Evolutionary conservation across 331 rosid species (phyloP), one percentile per base, ranked within the genome.

Genomic region (Erythrophleum ivorense): DNA sequence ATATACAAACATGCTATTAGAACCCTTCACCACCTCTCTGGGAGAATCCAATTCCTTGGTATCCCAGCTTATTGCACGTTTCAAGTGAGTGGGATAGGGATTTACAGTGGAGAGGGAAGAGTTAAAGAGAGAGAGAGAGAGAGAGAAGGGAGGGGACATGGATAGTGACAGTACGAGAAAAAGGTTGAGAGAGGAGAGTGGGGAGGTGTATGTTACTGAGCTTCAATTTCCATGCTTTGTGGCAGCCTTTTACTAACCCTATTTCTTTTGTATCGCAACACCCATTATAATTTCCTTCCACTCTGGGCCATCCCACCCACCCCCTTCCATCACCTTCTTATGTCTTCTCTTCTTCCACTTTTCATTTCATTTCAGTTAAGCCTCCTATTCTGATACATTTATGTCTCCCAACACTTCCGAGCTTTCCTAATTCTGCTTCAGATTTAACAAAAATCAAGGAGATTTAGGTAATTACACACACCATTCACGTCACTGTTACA

Each of bases 211-310:
- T 60, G 67, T 60, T 60, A 8, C 50, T 54, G 0, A 53, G 4
- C 72, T 72, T 73, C 79, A 64, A 71, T 81, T 77, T 10, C 19
- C 21, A 71, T 64, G 67, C 69, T 73, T 85, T 78, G 63, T 85
- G 85, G 89, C 87, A 87, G 89, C 89, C 89, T 89, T 89, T 71
- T 57, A 57, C 38, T 50, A 16, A 40, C 36, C 41, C 57, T 46
- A 50, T 60, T 57, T 57, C 55, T 59, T 65, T 68, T 21, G 53
- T 14, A 52, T 10, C 38, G 0, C 67, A 71, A 54, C 40, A 64
- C 45, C 75, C 43, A 40, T 53, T 64, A 63, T 77, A 70, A 59
- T 71, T 57, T 64, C 52, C 82, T 71, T 68, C 48, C 4, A 18
- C 55, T 31, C n/a, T 31, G 68, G 43, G 38, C 38, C 66, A 9